phyloP scores from a whole-genome alignment of 495 filamentous ascomycete species.

The Penicillium parvum region DNA sequence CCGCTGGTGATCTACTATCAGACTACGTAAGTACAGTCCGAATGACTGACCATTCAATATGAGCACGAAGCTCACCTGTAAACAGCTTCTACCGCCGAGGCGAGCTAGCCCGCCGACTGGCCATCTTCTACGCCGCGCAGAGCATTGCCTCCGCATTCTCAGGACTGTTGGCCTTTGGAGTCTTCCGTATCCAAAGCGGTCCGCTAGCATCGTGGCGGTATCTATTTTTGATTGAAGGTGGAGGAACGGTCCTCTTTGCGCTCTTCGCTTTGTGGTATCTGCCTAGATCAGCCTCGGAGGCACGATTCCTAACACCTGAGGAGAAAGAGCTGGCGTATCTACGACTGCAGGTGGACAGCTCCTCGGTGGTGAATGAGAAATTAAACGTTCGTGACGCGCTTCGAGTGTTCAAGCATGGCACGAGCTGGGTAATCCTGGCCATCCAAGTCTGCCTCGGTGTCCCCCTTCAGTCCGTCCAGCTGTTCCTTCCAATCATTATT shows the following conservation, averaged over 20 bases:
- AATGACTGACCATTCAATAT: not conserved
- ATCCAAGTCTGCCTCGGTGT: slow-evolving; percentile 76
- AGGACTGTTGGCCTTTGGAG: slow-evolving; percentile 69
- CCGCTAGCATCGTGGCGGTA: slow-evolving; percentile 61
- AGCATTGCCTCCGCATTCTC: slow-evolving; percentile 72
- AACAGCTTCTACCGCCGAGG: slow-evolving; percentile 63
- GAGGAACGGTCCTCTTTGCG: slow-evolving; percentile 58
- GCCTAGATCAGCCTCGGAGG: slow-evolving; percentile 57
- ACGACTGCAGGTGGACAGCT: slow-evolving; percentile 71
- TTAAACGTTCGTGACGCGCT: slow-evolving; percentile 64
- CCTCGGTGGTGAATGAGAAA: slow-evolving; percentile 65
- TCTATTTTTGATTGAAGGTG: slow-evolving; percentile 73
- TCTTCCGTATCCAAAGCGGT: slow-evolving; percentile 63
- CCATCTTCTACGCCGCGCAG: slow-evolving; percentile 73
- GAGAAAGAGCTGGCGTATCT: slow-evolving; percentile 69
- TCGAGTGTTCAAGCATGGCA: slow-evolving; percentile 58
- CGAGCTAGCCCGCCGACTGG: slow-evolving; percentile 71
- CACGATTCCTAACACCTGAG: slow-evolving; percentile 56
- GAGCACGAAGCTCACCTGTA: not conserved
- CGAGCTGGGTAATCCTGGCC: slow-evolving; percentile 57
- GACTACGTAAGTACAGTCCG: slow-evolving; percentile 29
- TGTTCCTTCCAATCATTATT: slow-evolving; percentile 75
- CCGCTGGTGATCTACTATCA: slow-evolving; percentile 61
- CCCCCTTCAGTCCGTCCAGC: slow-evolving; percentile 62
- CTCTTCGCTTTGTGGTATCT: slow-evolving; percentile 69